phyloP scores from a whole-genome alignment of 257 asterid species.

The Fraxinus cuspidata region DNA sequence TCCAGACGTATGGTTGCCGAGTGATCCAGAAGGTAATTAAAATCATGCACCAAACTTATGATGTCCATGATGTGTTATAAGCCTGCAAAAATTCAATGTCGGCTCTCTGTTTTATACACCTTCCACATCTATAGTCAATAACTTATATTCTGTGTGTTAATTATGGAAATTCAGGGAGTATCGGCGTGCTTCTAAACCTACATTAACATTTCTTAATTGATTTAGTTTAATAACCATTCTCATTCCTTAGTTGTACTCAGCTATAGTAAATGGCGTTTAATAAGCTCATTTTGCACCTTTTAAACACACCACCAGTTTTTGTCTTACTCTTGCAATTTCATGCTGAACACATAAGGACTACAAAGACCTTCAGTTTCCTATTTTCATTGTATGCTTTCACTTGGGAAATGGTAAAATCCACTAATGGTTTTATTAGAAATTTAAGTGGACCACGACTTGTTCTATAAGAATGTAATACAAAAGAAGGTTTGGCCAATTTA shows the following conservation, averaged over 20 bases:
- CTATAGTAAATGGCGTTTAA: not conserved
- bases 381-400: not conserved
- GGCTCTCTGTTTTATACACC: not conserved
- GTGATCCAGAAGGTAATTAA: slow-evolving; percentile 78
- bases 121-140: not conserved
- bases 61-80: not conserved
- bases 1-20: slow-evolving; percentile 85
- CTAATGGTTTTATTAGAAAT: not conserved
- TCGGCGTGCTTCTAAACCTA: not conserved
- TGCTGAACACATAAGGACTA: not conserved
- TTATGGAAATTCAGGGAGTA: not conserved
- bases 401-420: not conserved
- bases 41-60: not conserved
- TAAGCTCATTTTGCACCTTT: not conserved
- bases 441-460: not conserved
- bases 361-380: not conserved
- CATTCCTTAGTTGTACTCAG: not conserved
- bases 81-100: not conserved
- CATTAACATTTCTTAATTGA: not conserved
- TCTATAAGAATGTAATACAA: not conserved
- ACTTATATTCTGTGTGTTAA: not conserved
- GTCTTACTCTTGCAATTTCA: not conserved
- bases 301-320: not conserved
- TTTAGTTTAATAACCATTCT: not conserved
- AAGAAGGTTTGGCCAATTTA: not conserved